These are phyloP conservation scores for Picea glauca DNA, from an alignment of 75 land plant genomes.

Conservation along the genomic window DNA sequence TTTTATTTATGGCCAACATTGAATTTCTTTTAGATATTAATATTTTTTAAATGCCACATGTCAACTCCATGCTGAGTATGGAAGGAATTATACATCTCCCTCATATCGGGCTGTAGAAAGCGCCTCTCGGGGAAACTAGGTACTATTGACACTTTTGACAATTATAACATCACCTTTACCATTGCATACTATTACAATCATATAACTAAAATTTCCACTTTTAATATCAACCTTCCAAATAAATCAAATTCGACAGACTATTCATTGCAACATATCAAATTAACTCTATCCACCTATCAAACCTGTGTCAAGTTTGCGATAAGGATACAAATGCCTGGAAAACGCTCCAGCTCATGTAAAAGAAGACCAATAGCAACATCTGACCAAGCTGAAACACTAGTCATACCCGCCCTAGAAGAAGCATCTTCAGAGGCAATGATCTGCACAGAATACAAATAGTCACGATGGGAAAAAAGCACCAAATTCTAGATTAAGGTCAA, in stretches of 20 bases:
- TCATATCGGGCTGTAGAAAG: too few relatives aligned
- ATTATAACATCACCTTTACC: too few relatives aligned
- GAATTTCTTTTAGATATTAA: too few relatives aligned
- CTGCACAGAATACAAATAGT: slow-evolving; percentile 6
- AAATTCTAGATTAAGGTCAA: neutral
- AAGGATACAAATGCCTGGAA: slow-evolving; percentile 33
- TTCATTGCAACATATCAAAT: neutral
- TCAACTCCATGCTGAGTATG: too few relatives aligned
- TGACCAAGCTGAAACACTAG: slow-evolving; percentile 32
- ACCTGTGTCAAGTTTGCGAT: slow-evolving; percentile 27
- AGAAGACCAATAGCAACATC: slow-evolving; percentile 23
- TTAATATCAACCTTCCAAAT: neutral
- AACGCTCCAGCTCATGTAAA: slow-evolving; percentile 21
- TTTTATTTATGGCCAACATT: too few relatives aligned
- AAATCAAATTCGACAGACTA: neutral
- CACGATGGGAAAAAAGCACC: neutral
- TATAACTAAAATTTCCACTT: neutral
- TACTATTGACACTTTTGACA: neutral
- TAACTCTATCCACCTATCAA: neutral
- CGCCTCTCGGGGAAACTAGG: neutral
- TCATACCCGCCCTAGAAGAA: slow-evolving; percentile 1
- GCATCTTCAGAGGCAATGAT: slow-evolving; percentile 22
- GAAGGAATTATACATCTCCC: too few relatives aligned
- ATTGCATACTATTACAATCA: neutral
- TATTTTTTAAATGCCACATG: too few relatives aligned